Percentiles rank a stretch among this genome's conserved stretches.
Evolutionary conservation across 441 rosid genomes (phyloP).

Genomic region (Omphalea diandra): DNA sequence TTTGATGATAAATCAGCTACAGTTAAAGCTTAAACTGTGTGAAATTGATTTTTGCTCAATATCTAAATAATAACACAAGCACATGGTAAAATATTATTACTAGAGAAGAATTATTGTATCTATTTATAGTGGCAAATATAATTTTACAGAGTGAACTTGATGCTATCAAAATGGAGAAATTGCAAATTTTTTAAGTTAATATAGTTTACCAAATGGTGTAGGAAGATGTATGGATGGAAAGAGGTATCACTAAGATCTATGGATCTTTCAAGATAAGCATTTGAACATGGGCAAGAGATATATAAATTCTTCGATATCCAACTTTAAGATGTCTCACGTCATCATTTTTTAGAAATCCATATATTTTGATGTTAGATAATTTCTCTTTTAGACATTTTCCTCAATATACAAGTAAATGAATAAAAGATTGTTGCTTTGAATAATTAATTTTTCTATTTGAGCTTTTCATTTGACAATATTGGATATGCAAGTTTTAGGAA

Average conservation of each 20-base stretch:
- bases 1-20: background rate
- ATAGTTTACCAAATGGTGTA: background rate
- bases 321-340: background rate
- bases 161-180: background rate
- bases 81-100: background rate
- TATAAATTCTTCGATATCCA: background rate
- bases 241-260: background rate
- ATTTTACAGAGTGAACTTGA: background rate
- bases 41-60: background rate
- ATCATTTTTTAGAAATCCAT: background rate
- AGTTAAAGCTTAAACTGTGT: background rate
- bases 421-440: background rate
- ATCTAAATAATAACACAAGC: background rate
- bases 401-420: background rate
- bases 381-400: background rate
- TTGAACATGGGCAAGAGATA: background rate
- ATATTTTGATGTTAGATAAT: background rate
- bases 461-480: background rate
- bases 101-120: background rate
- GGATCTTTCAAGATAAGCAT: background rate
- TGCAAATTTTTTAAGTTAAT: background rate
- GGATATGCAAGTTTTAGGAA: background rate
- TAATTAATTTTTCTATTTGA: background rate
- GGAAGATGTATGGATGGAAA: background rate
- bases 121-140: background rate